Conservation (phyloP, 441 rosid species). For the Sinapis alba region DNA sequence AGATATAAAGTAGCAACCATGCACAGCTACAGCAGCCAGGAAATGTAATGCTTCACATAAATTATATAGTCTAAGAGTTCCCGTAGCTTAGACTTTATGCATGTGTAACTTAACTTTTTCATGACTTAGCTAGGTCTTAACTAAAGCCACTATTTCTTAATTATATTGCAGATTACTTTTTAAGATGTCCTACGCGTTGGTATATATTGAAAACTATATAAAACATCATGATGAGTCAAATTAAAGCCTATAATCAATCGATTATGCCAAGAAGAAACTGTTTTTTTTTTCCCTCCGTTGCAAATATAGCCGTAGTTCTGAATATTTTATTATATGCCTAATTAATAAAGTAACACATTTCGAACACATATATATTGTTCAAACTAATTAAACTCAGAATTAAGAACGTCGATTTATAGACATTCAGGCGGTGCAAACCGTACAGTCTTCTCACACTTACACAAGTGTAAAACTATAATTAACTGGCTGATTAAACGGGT, state of each 20-base stretch:
- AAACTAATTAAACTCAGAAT: no score
- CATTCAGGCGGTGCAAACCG: not conserved
- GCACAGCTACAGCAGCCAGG: slow-evolving; percentile 21
- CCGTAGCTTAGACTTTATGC: slow-evolving; percentile 41
- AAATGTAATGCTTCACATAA: slow-evolving; percentile 10
- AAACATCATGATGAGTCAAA: slow-evolving; percentile 19
- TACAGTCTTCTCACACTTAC: not conserved
- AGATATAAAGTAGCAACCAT: slow-evolving; percentile 20
- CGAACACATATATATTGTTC: not conserved
- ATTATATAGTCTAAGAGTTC: slow-evolving; percentile 19
- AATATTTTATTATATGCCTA: not conserved
- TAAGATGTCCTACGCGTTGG: slow-evolving; percentile 26
- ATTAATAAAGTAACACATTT: not conserved
- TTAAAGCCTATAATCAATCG: slow-evolving; percentile 20
- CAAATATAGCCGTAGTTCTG: not conserved
- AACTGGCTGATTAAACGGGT: not conserved
- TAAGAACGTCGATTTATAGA: no score
- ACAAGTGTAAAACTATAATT: not conserved
- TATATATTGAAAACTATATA: slow-evolving; percentile 1
- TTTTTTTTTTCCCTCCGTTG: not conserved
- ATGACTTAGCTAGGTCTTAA: slow-evolving; percentile 28
- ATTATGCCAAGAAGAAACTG: slow-evolving; percentile 21
- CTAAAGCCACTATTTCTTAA: slow-evolving; percentile 26
- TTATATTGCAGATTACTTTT: slow-evolving; percentile 18
- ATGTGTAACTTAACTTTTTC: slow-evolving; percentile 42